Conservation (phyloP, 768 basidiomycete genomes). For the Tulasnella sp. region DNA sequence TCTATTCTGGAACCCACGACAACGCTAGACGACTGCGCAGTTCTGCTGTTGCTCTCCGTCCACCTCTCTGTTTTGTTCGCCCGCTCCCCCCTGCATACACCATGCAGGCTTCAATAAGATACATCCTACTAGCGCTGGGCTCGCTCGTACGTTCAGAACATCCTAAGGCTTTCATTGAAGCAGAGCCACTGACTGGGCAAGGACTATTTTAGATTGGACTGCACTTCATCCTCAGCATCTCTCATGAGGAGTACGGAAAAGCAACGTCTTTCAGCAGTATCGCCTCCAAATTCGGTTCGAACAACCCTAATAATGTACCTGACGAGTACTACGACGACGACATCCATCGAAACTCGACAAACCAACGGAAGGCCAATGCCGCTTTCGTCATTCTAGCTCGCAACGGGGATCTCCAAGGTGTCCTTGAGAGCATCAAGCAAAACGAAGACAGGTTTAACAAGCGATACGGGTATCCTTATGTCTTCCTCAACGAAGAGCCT, state of each 20-base stretch:
- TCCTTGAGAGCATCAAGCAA: slow-evolving; percentile 59
- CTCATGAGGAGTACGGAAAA: slow-evolving; percentile 43
- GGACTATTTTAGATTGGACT: slow-evolving; percentile 40
- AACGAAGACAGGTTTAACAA: slow-evolving; percentile 85
- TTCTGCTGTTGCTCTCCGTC: not conserved
- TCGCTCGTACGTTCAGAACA: slow-evolving; percentile 38
- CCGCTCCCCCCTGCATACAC: not conserved
- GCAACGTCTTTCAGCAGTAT: slow-evolving; percentile 42
- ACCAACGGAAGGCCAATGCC: slow-evolving; percentile 62
- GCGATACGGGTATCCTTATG: slow-evolving; percentile 68
- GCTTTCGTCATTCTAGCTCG: slow-evolving; percentile 73
- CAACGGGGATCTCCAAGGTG: slow-evolving; percentile 52
- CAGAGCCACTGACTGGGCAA: slow-evolving; percentile 19
- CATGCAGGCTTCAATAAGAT: slow-evolving; percentile 57
- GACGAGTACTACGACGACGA: slow-evolving; percentile 44
- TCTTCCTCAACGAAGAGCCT: slow-evolving; percentile 76
- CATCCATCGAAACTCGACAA: slow-evolving; percentile 32
- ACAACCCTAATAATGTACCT: slow-evolving; percentile 51
- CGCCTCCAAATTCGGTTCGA: slow-evolving; percentile 21
- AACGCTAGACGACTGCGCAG: not conserved
- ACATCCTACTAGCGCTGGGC: slow-evolving; percentile 42
- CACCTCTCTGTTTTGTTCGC: not conserved
- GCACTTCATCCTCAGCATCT: slow-evolving; percentile 48
- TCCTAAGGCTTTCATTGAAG: not conserved
- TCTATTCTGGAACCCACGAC: not conserved